phyloP scores from a whole-genome alignment of 2,329 filamentous ascomycete genomes.

The Harringtonia aguacate region DNA sequence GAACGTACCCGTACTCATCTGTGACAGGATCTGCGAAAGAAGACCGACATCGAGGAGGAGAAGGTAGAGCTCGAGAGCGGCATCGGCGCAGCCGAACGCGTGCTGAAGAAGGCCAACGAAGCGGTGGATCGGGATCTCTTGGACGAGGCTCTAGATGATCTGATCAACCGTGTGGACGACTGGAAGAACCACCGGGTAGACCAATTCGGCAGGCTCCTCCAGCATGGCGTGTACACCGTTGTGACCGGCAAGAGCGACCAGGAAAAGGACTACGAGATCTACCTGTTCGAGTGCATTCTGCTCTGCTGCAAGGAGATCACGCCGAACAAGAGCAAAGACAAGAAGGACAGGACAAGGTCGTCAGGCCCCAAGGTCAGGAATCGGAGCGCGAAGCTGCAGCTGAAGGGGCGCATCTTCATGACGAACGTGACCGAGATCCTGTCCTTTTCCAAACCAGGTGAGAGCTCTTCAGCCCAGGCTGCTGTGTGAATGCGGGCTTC shows the following conservation, averaged over 20 bases:
- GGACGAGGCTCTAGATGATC: conserved; percentile 71
- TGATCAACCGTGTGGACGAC: conserved; percentile 78
- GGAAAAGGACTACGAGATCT: conserved; percentile 97
- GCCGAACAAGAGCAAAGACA: conserved; percentile 72
- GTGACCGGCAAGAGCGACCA: conserved; percentile 82
- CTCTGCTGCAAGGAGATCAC: conserved; percentile 95
- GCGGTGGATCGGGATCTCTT: conserved; percentile 83
- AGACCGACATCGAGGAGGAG: conserved; percentile 62
- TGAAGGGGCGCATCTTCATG: conserved; percentile 98
- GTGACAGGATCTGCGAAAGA: conserved; percentile 67
- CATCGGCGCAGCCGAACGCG: conserved; percentile 70
- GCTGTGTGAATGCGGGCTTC: not conserved
- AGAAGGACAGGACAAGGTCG: conserved; percentile 53
- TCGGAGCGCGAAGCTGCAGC: conserved; percentile 72
- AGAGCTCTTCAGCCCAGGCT: conserved; percentile 16
- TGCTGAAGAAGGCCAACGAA: conserved; percentile 77
- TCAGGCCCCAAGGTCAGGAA: conserved; percentile 45
- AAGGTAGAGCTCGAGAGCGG: conserved; percentile 65
- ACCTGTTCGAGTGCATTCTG: conserved; percentile 89
- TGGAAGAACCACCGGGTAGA: conserved; percentile 92
- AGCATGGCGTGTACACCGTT: conserved; percentile 86
- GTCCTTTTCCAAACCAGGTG: conserved; percentile 78
- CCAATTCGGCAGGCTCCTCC: conserved; percentile 78
- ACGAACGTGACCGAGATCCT: conserved; percentile 96
- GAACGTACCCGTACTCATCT: not conserved